These are phyloP conservation scores for Trichosporon inkin DNA, from an alignment of 1,284 basidiomycete species.

Conservation along the genomic window DNA sequence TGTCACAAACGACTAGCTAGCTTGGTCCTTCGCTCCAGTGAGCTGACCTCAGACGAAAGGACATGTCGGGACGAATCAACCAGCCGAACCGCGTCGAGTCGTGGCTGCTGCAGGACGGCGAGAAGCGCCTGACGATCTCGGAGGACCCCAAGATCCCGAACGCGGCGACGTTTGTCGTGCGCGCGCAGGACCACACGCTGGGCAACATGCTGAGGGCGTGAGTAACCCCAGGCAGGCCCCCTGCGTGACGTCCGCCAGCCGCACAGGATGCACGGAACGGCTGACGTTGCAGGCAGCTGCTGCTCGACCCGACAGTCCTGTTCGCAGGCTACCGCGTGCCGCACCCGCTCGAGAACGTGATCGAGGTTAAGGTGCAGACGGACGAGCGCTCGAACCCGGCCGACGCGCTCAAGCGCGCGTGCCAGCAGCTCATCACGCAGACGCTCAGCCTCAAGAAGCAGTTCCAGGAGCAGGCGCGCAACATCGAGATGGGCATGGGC, in stretches of 20 bases:
- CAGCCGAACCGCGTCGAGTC: conserved; percentile 84
- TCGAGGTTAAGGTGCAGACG: conserved; percentile 91
- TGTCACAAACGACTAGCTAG: no score
- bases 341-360: conserved; percentile 90
- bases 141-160: conserved; percentile 98
- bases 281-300: conserved; percentile 64
- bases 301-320: conserved; percentile 75
- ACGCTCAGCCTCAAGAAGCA: conserved; percentile 55
- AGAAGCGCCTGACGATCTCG: conserved; percentile 82
- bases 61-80: conserved; percentile 62
- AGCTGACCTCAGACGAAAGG: conserved; percentile 6
- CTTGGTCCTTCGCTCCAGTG: background rate
- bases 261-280: no score
- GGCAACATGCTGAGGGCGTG: conserved; percentile 93
- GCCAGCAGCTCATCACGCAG: conserved; percentile 73
- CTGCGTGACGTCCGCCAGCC: no score
- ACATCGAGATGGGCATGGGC: conserved; percentile 51
- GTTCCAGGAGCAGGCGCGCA: conserved; percentile 54
- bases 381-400: conserved; percentile 82
- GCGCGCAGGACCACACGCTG: conserved; percentile 96
- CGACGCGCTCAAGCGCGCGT: conserved; percentile 77
- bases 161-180: conserved; percentile 85
- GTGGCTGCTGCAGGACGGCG: conserved; percentile 76
- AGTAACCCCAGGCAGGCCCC: no score
- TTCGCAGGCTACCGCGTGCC: conserved; percentile 98